A percentile compares a stretch with the other conserved stretches of the same genome.
These are phyloP conservation scores for Colletotrichum lentis DNA, from an alignment of 2,329 filamentous ascomycete genomes.

Conservation along the genomic window DNA sequence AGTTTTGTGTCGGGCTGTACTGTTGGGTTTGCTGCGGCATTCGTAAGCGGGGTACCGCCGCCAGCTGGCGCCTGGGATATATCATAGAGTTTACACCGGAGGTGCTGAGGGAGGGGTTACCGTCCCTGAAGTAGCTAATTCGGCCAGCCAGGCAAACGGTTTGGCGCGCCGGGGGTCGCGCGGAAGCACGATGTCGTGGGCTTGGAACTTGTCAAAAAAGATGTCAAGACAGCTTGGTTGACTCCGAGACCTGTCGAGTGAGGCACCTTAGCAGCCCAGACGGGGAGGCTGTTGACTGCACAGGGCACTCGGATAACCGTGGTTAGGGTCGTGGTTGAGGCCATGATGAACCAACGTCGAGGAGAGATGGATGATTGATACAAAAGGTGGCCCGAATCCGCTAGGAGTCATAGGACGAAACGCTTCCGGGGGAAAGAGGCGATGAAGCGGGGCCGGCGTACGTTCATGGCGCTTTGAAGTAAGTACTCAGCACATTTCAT, in stretches of 20 bases:
- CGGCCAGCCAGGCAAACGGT: slow-evolving; percentile 8
- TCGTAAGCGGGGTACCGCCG: not conserved
- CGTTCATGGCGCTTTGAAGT: slow-evolving; percentile 21
- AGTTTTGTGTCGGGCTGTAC: not conserved
- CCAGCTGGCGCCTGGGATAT: not conserved
- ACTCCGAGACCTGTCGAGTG: not conserved
- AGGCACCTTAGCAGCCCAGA: slow-evolving; percentile 2
- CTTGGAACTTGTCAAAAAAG: not conserved
- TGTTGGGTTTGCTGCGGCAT: slow-evolving; percentile 7
- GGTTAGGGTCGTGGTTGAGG: not conserved
- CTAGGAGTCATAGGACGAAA: slow-evolving; percentile 18
- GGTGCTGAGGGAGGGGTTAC: not conserved
- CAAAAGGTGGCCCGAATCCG: not conserved
- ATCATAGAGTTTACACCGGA: not conserved
- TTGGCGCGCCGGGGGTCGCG: slow-evolving; percentile 23
- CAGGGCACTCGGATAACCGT: not conserved
- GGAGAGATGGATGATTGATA: not conserved
- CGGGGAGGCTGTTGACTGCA: too few relatives aligned
- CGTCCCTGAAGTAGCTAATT: not conserved
- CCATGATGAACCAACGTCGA: not conserved
- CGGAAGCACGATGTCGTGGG: slow-evolving; percentile 10
- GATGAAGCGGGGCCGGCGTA: slow-evolving; percentile 15
- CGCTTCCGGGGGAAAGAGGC: slow-evolving; percentile 7
- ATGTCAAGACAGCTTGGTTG: not conserved
- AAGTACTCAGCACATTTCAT: not conserved